Evolutionary conservation across 208 protist genomes (phyloP), one percentile per base, ranked within the genome.

Genomic region (Trypanosoma congolense): DNA sequence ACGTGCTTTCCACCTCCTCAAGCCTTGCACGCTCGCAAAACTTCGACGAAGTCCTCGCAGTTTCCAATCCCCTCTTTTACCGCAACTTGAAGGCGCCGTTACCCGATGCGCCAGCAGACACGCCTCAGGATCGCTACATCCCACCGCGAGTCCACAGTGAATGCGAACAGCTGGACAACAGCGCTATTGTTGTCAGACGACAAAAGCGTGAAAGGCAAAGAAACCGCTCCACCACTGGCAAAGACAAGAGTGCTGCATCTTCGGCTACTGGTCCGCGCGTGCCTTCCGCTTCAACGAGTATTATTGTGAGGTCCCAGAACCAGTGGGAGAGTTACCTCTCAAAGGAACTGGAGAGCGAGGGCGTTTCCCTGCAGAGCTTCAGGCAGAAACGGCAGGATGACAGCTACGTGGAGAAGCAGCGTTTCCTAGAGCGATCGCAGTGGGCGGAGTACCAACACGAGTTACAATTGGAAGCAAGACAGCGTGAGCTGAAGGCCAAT

Each of bases 381-480:
- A 66, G 86, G 8, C 74, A 81, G 24, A 40, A 65, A 6, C 48
- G 65, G 21, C 51, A 69, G 1, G 77, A 86, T 57, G 42, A 47
- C 5, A 90, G 77, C 47, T 90, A 87, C 44, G 49, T 85, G 21
- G 81, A 90, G 21, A 78, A 88, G 65, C 31, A 69, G 41, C 46
- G 38, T 6, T 93, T 93, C 51, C 69, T 78, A 12, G 44, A 76
- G 43, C 41, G 69, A 14, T 81, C 80, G 18, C 65, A 78, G 54
- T 86, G 73, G 80, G 65, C 81, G n/a, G 81, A 93, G 54, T 90
- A 81, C 54, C 43, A 51, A 38, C 76, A 73, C 21, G 79, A 93
- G 41, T 26, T 83, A 41, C 42, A 58, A 1, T 36, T 93, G 0
- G 69, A 88, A 45, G 69, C 69, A 40, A 55, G 75, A 31, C 69